A percentile compares a stretch with the other conserved stretches of the same genome.
Evolutionary conservation across 2,329 filamentous ascomycete species (phyloP).

Genomic region (Cercospora nicotianae): DNA sequence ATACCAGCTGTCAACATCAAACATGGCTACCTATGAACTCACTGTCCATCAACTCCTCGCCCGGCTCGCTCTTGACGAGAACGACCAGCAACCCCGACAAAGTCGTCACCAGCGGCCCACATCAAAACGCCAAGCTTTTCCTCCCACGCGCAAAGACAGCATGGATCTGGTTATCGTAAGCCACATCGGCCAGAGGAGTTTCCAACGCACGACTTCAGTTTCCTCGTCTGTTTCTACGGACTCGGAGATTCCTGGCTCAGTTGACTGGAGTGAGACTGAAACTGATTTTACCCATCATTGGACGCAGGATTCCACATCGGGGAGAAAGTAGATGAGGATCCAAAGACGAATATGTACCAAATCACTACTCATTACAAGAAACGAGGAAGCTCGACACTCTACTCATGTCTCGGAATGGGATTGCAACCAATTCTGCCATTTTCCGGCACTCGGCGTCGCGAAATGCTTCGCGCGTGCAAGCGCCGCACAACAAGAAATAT

Average conservation of each 20-base stretch:
- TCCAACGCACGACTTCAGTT: background rate
- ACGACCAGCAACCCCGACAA: background rate
- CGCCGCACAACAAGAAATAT: background rate
- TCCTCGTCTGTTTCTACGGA: background rate
- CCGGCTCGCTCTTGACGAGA: constrained; percentile 24
- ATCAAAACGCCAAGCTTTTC: background rate
- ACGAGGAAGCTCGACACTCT: background rate
- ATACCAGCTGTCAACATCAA: background rate
- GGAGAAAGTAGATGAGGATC: background rate
- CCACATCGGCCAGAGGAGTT: background rate
- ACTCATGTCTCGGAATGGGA: background rate
- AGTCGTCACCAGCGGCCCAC: background rate
- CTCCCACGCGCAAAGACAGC: constrained; percentile 7
- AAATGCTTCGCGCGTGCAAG: background rate
- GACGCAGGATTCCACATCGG: background rate
- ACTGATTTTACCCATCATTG: background rate
- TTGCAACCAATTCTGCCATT: background rate
- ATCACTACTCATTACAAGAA: background rate
- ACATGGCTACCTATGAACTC: constrained; percentile 29
- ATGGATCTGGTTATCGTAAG: constrained; percentile 1
- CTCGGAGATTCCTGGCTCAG: background rate
- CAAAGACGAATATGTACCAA: no score
- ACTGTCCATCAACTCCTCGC: constrained; percentile 27
- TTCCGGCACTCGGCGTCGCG: background rate
- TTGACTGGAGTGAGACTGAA: background rate